These are phyloP conservation scores for Globisporangium abappressorium DNA, from an alignment of 352 stramenopile genomes.

Conservation along the genomic window DNA sequence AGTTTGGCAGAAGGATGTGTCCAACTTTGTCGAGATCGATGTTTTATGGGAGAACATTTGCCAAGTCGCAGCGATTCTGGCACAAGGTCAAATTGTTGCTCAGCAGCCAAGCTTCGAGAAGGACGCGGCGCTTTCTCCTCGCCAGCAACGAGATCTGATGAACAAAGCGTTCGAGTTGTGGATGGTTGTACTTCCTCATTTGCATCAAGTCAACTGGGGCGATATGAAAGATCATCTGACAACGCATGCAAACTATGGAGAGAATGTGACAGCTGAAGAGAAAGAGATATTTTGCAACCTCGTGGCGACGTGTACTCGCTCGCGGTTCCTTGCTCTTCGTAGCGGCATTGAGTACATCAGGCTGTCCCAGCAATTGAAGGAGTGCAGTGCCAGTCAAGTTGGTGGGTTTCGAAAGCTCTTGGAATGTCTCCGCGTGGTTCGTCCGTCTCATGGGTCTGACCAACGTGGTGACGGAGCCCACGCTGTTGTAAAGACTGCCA, in stretches of 20 bases:
- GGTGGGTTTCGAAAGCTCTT: constrained; percentile 28
- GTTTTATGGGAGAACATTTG: constrained; percentile 78
- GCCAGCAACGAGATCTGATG: constrained; percentile 36
- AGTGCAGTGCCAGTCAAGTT: constrained; percentile 25
- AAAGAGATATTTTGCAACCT: constrained; percentile 63
- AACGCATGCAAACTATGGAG: constrained; percentile 47
- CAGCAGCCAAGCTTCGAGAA: constrained; percentile 24
- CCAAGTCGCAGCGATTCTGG: constrained; percentile 66
- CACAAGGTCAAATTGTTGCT: constrained; percentile 31
- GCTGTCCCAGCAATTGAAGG: constrained; percentile 27
- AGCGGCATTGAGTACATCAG: constrained; percentile 29
- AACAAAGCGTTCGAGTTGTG: constrained; percentile 64
- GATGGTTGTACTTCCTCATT: constrained; percentile 46
- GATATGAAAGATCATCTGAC: constrained; percentile 42
- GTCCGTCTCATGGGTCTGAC: neutral
- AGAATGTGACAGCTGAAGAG: constrained; percentile 43
- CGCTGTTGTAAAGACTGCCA: neutral
- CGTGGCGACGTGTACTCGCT: constrained; percentile 31
- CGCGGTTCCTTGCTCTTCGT: constrained; percentile 46
- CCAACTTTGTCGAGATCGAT: constrained; percentile 26
- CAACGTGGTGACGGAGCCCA: neutral
- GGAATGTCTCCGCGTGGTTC: constrained; percentile 32
- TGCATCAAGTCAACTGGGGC: constrained; percentile 63
- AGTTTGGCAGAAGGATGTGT: constrained; percentile 21
- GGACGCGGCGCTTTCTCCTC: constrained; percentile 27